phyloP scores from a whole-genome alignment of 2,329 filamentous ascomycete genomes.

The Aspergillus phoenicis region DNA sequence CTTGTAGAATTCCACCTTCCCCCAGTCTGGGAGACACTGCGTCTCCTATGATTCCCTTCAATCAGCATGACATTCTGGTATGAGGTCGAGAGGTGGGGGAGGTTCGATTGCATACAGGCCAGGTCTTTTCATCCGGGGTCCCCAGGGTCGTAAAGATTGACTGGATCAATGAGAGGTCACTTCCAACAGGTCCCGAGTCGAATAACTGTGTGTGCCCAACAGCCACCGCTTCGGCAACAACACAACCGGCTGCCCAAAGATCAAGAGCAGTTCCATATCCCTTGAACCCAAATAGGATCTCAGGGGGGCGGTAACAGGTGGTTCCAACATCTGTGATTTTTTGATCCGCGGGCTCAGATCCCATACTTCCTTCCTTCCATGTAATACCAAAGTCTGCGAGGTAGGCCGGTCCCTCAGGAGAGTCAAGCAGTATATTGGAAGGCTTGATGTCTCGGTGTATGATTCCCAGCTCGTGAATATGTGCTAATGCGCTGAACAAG shows the following conservation, averaged over 20 bases:
- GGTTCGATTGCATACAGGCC: constrained; percentile 66
- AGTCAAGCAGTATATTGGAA: constrained; percentile 76
- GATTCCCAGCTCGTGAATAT: constrained; percentile 74
- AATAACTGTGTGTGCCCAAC: constrained; percentile 67
- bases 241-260: constrained; percentile 84
- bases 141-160: constrained; percentile 92
- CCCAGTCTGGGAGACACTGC: constrained; percentile 75
- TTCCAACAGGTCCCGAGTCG: constrained; percentile 85
- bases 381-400: constrained; percentile 92
- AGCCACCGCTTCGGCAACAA: constrained; percentile 74
- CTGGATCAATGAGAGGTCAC: constrained; percentile 84
- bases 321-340: constrained; percentile 96
- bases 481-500: constrained; percentile 68
- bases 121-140: constrained; percentile 75
- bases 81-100: not conserved
- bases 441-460: constrained; percentile 95
- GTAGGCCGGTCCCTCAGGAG: constrained; percentile 69
- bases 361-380: constrained; percentile 66
- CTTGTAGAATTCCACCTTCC: constrained; percentile 76
- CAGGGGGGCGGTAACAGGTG: constrained; percentile 85
- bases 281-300: constrained; percentile 82
- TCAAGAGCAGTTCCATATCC: constrained; percentile 74
- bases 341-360: constrained; percentile 63
- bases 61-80: constrained; percentile 3
- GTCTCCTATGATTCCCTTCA: constrained; percentile 33